Evolutionary conservation across 352 stramenopile genomes (phyloP).

Genomic region (Hyaloperonospora brassicae): DNA sequence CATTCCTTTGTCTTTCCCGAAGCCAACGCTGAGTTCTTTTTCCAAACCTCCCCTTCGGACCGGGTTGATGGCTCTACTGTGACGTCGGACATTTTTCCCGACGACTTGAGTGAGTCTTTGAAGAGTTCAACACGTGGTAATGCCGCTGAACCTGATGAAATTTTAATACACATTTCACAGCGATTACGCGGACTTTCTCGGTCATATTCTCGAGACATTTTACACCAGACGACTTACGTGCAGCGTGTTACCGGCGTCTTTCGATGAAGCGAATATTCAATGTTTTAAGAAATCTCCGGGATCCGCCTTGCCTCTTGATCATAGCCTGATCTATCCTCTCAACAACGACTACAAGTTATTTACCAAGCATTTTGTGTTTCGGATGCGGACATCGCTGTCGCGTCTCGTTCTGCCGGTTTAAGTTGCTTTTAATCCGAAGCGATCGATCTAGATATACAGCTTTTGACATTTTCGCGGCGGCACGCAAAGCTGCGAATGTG

Average conservation of each 20-base stretch:
- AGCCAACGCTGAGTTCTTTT: not conserved
- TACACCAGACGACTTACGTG: too few species aligned
- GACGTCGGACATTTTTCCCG: not conserved
- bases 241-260: not conserved
- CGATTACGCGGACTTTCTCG: not conserved
- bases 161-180: not conserved
- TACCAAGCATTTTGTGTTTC: not conserved
- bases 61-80: not conserved
- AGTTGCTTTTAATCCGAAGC: not conserved
- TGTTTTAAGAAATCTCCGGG: too few species aligned
- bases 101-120: not conserved
- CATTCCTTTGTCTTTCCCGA: not conserved
- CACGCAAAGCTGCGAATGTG: too few species aligned
- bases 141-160: not conserved
- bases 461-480: not conserved
- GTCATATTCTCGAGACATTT: too few species aligned
- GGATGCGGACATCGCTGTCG: not conserved
- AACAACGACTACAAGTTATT: not conserved
- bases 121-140: not conserved
- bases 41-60: not conserved
- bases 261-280: not conserved
- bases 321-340: too few species aligned
- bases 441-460: not conserved
- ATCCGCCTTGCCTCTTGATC: too few species aligned
- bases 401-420: not conserved